phyloP scores from a whole-genome alignment of 2,329 filamentous ascomycete species.

The Davidsoniella australis region DNA sequence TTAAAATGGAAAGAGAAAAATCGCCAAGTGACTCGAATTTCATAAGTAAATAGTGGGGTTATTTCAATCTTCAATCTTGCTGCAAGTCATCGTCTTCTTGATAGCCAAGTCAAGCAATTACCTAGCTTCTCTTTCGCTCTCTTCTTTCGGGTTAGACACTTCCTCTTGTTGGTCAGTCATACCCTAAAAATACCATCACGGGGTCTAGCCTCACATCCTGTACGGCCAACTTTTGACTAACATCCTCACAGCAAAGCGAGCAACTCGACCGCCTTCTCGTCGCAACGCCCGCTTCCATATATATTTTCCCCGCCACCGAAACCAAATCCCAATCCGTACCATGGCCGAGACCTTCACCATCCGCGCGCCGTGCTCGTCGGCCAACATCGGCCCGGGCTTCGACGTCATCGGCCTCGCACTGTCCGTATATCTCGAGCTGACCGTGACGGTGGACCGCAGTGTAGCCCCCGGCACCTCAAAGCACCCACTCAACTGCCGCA shows the following conservation, averaged over 20 bases:
- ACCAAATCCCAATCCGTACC: not conserved
- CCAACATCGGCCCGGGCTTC: constrained; percentile 95
- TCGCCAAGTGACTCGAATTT: no score
- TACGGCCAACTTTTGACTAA: no score
- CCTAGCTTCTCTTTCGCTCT: no score
- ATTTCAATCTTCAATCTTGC: no score
- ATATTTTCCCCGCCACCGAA: not conserved
- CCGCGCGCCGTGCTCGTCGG: constrained; percentile 81
- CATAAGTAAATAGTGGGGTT: no score
- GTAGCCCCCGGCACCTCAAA: constrained; percentile 22
- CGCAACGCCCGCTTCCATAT: not conserved
- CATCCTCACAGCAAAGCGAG: not conserved
- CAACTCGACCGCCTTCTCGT: not conserved
- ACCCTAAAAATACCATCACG: no score
- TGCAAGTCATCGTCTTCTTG: no score
- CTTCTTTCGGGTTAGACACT: no score
- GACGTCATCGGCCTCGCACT: constrained; percentile 93
- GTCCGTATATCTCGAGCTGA: constrained; percentile 81
- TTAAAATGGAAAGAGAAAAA: no score
- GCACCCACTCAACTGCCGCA: constrained; percentile 62
- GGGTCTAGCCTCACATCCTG: no score
- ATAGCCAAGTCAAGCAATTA: no score
- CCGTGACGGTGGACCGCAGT: constrained; percentile 55
- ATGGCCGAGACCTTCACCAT: constrained; percentile 48
- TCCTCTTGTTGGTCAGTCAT: no score